Conservation (phyloP, 257 asterid species). For the Solanum bukasovii region DNA sequence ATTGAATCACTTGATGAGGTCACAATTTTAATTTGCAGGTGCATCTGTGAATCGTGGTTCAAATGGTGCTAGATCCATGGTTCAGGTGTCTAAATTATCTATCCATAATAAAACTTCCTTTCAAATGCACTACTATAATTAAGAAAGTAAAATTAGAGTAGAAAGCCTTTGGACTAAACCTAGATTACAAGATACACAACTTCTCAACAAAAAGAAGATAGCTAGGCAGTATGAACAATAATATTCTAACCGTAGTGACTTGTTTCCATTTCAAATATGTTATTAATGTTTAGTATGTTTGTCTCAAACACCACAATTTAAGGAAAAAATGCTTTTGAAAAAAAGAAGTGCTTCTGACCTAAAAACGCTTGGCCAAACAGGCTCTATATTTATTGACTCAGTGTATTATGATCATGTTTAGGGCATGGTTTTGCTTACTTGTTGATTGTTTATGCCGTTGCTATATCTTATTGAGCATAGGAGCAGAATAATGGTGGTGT, state of each 20-base stretch:
- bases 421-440: not conserved
- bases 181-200: not conserved
- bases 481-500: not conserved
- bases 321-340: not conserved
- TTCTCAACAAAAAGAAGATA: not conserved
- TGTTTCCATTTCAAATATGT: not conserved
- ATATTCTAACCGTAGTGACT: not conserved
- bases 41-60: not conserved
- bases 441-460: not conserved
- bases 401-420: not conserved
- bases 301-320: not conserved
- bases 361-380: not conserved
- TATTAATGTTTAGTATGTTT: not conserved
- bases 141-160: not conserved
- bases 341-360: not conserved
- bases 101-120: not conserved
- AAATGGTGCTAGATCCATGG: not conserved
- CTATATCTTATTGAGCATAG: not conserved
- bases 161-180: not conserved
- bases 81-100: not conserved
- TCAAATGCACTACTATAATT: not conserved
- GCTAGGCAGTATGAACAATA: not conserved
- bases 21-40: not conserved
- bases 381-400: not conserved
- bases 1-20: not conserved